Conservation (phyloP, 441 rosid species). For the Gossypium trilobum region DNA sequence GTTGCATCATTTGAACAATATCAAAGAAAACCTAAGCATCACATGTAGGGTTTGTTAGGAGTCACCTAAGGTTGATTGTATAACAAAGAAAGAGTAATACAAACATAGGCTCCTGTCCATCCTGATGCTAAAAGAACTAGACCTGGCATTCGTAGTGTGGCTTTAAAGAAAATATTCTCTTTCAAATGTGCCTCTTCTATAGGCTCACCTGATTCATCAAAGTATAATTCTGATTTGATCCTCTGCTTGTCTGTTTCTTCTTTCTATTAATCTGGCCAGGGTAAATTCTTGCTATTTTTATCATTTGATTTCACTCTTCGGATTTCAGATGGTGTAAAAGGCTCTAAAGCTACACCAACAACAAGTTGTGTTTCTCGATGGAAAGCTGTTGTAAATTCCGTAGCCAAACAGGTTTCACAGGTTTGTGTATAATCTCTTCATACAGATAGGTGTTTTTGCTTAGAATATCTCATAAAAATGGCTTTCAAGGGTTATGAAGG, state of each 20-base stretch:
- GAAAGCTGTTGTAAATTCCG: constrained; percentile 62
- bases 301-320: constrained; percentile 11
- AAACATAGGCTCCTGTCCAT: not conserved
- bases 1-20: not conserved
- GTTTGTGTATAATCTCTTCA: constrained; percentile 29
- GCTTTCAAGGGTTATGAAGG: not conserved
- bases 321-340: constrained; percentile 48
- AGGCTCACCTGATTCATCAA: not conserved
- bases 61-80: not conserved
- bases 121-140: not conserved
- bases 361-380: constrained; percentile 52
- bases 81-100: not conserved
- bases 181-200: not conserved
- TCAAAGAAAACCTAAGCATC: not conserved
- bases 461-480: not conserved
- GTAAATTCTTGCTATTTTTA: not conserved
- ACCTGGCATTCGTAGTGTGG: not conserved
- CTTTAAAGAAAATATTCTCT: not conserved
- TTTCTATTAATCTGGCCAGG: not conserved
- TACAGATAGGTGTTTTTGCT: not conserved
- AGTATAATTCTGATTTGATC: not conserved
- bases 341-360: constrained; percentile 30
- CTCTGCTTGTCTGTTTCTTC: not conserved
- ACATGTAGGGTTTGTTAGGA: not conserved
- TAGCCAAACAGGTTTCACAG: constrained; percentile 91